phyloP scores from a whole-genome alignment of 768 basidiomycete species.

The Russula sp. region DNA sequence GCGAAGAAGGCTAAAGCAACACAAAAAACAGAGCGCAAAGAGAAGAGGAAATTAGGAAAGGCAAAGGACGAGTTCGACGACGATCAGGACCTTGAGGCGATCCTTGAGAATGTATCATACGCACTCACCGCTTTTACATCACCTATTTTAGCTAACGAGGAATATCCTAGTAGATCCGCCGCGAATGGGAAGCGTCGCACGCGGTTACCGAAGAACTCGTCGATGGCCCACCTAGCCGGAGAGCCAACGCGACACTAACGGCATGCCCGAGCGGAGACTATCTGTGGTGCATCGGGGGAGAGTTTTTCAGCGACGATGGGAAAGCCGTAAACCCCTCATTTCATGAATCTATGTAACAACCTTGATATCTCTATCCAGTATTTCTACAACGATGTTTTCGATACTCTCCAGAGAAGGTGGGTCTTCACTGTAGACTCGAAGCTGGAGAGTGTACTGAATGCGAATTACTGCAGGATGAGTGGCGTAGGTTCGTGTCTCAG shows the following conservation, averaged over 20 bases:
- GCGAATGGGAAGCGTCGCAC: slow-evolving; percentile 81
- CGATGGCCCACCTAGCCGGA: slow-evolving; percentile 74
- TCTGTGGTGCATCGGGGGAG: slow-evolving; percentile 82
- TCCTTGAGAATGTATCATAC: slow-evolving; percentile 66
- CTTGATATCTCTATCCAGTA: slow-evolving; percentile 44
- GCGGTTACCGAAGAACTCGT: slow-evolving; percentile 83
- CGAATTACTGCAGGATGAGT: slow-evolving; percentile 61
- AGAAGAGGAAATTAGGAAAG: slow-evolving; percentile 55
- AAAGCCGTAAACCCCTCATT: slow-evolving; percentile 55
- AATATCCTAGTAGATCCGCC: slow-evolving; percentile 57
- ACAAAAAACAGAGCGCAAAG: slow-evolving; percentile 68
- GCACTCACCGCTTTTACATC: slow-evolving; percentile 17
- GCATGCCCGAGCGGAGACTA: slow-evolving; percentile 78
- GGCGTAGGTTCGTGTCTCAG: slow-evolving; percentile 80
- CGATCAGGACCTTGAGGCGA: slow-evolving; percentile 78
- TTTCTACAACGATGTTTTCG: slow-evolving; percentile 89
- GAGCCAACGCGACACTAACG: slow-evolving; percentile 81
- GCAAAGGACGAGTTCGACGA: slow-evolving; percentile 54
- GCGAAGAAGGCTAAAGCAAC: slow-evolving; percentile 65
- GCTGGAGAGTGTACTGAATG: background rate
- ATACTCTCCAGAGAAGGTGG: slow-evolving; percentile 77
- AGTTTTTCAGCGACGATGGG: slow-evolving; percentile 84
- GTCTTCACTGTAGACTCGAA: slow-evolving; percentile 8
- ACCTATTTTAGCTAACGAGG: slow-evolving; percentile 9
- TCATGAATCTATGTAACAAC: background rate